Percentiles rank a stretch among this genome's conserved stretches.
Conservation (phyloP, 257 asterid genomes). For the Forsythia suspensa region DNA sequence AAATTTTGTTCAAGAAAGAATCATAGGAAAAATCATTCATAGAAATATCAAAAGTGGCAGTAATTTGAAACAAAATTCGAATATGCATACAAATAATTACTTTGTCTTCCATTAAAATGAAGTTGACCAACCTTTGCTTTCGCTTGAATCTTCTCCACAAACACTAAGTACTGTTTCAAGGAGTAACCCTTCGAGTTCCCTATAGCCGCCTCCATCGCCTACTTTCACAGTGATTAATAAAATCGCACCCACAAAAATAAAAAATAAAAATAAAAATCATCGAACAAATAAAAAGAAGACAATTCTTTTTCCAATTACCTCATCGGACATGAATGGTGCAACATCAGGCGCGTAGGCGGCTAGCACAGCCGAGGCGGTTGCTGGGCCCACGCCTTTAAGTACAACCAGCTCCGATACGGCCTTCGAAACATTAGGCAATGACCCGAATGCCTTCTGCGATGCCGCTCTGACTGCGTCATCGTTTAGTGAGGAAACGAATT, state of each 20-base stretch:
- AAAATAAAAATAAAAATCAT: background rate
- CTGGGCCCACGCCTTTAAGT: conserved; percentile 90
- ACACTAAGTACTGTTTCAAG: conserved; percentile 62
- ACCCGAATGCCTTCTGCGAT: conserved; percentile 68
- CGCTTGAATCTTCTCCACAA: conserved; percentile 60
- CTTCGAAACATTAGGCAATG: conserved; percentile 61
- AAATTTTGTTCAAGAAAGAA: background rate
- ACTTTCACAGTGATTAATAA: background rate
- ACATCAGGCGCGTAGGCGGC: conserved; percentile 83
- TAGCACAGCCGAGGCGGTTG: conserved; percentile 90
- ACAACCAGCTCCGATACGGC: conserved; percentile 68
- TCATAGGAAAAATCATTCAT: background rate
- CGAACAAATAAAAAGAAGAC: background rate
- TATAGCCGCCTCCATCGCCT: conserved; percentile 75
- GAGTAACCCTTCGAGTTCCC: conserved; percentile 82
- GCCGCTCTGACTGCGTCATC: conserved; percentile 65
- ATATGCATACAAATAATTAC: background rate
- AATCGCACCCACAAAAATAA: background rate
- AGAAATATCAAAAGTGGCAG: background rate
- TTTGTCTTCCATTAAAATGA: background rate
- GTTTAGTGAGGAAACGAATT: conserved; percentile 59
- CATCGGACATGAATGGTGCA: conserved; percentile 93
- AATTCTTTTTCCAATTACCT: conserved; percentile 35
- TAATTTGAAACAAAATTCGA: conserved; percentile 7
- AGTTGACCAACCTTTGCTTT: conserved; percentile 63